Percentiles rank a stretch among this genome's conserved stretches.
phyloP scores from a whole-genome alignment of 148 eudicot species.

The Mesembryanthemum crystallinum region DNA sequence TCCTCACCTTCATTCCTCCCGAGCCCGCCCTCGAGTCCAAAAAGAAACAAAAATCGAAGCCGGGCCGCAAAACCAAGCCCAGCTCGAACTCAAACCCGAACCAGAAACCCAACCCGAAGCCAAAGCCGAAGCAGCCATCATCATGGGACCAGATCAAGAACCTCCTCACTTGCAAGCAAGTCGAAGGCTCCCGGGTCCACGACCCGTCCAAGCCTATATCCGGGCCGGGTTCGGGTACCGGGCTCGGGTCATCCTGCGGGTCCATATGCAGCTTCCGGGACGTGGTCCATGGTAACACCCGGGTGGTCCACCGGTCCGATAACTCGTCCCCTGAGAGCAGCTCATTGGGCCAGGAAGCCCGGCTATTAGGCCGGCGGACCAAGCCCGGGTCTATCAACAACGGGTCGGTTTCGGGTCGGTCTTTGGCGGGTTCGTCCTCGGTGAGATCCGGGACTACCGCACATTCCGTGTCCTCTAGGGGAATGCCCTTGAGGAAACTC shows the following conservation, averaged over 20 bases:
- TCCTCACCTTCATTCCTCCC: constrained; percentile 32
- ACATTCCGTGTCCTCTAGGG: constrained; percentile 40
- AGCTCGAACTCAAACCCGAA: constrained; percentile 6
- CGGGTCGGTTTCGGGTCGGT: constrained; percentile 30
- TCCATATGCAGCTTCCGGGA: constrained; percentile 70
- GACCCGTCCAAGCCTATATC: constrained; percentile 41
- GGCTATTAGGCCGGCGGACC: constrained; percentile 37
- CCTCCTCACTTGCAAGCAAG: constrained; percentile 69
- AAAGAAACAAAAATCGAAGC: not conserved
- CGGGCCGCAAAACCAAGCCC: no score
- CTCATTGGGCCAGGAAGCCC: constrained; percentile 48
- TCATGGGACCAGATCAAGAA: constrained; percentile 91
- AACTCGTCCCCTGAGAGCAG: constrained; percentile 74
- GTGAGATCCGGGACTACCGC: constrained; percentile 32
- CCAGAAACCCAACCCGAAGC: not conserved
- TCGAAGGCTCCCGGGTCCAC: constrained; percentile 48
- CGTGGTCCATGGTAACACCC: constrained; percentile 66
- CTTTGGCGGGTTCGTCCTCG: constrained; percentile 43
- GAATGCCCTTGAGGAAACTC: constrained; percentile 72
- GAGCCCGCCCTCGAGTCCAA: constrained; percentile 21
- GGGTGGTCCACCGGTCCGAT: constrained; percentile 83
- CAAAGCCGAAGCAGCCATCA: constrained; percentile 27
- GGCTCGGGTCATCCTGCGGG: constrained; percentile 48
- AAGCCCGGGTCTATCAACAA: constrained; percentile 25
- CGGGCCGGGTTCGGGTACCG: not conserved